Evolutionary conservation across 805 yeast genomes (phyloP).

Genomic region (Metschnikowia colocasiae): DNA sequence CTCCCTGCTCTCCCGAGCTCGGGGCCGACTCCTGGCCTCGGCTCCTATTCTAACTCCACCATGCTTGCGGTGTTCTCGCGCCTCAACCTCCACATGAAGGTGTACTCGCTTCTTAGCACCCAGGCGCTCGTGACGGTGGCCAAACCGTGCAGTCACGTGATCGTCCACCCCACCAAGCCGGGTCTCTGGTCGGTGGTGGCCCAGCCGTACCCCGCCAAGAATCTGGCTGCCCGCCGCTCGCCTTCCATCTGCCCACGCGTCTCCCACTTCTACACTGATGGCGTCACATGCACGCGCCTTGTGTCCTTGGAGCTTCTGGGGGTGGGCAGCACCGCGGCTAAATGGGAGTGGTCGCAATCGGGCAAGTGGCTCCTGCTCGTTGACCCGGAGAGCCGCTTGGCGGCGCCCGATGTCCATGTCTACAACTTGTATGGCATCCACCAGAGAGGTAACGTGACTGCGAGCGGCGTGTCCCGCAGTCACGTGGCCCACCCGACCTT

Average conservation of each 20-base stretch:
- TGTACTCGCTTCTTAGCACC: conserved; percentile 38
- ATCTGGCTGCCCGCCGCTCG: conserved; percentile 10
- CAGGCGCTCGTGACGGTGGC: conserved; percentile 29
- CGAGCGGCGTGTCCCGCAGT: background rate
- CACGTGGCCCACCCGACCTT: background rate
- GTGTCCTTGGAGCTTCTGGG: conserved; percentile 21
- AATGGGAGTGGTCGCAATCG: conserved; percentile 29
- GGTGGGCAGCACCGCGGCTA: conserved; percentile 14
- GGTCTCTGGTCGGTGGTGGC: conserved; percentile 34
- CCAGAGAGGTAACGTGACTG: conserved; percentile 1
- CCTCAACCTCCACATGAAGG: conserved; percentile 24
- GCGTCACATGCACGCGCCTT: conserved; percentile 27
- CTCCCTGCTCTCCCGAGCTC: conserved; percentile 21
- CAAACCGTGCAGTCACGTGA: conserved; percentile 27
- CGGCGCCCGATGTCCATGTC: conserved; percentile 28
- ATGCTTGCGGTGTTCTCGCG: conserved; percentile 33
- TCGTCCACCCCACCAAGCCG: conserved; percentile 18
- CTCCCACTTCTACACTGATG: conserved; percentile 31
- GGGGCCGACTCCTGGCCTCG: conserved; percentile 2
- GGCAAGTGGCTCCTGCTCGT: conserved; percentile 36
- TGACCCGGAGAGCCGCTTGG: conserved; percentile 21
- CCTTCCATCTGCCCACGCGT: conserved; percentile 11
- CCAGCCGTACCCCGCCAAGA: conserved; percentile 19
- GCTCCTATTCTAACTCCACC: conserved; percentile 32
- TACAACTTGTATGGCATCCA: conserved; percentile 27